Conservation (phyloP, 441 rosid species). For the Populus hybrid region DNA sequence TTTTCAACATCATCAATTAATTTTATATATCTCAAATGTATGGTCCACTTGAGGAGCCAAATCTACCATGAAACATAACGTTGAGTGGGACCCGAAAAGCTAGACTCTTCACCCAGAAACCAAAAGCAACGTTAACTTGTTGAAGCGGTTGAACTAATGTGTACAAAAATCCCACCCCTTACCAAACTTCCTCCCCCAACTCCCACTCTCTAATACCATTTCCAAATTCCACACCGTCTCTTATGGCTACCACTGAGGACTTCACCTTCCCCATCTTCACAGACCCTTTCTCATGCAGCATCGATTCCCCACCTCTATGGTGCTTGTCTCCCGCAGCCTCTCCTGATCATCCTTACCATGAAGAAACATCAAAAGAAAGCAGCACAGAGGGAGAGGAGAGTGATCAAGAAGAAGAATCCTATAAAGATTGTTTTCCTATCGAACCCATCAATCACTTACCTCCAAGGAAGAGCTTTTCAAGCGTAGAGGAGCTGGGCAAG, state of each 20-base stretch:
- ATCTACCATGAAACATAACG: background rate
- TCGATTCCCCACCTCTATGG: conserved; percentile 81
- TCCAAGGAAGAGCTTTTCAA: conserved; percentile 39
- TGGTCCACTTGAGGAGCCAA: conserved; percentile 5
- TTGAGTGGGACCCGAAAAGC: conserved; percentile 15
- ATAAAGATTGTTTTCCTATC: background rate
- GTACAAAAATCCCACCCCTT: conserved; percentile 21
- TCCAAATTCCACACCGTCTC: conserved; percentile 1
- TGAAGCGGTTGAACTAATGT: conserved; percentile 44
- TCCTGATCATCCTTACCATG: conserved; percentile 1
- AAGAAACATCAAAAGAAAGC: background rate
- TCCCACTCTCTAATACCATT: background rate
- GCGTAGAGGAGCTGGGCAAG: conserved; percentile 9
- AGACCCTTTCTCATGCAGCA: conserved; percentile 18
- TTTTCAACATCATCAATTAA: background rate
- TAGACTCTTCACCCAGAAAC: background rate
- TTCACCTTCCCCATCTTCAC: conserved; percentile 63
- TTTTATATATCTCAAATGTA: background rate
- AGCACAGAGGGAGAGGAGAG: conserved; percentile 1
- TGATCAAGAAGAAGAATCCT: conserved; percentile 2
- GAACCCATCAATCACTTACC: background rate
- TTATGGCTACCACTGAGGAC: conserved; percentile 37
- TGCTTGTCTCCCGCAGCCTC: conserved; percentile 38
- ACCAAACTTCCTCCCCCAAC: conserved; percentile 21
- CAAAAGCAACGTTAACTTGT: conserved; percentile 5